These are phyloP conservation scores for Brettanomyces sp. DNA, from an alignment of 805 yeast species.

Conservation along the genomic window DNA sequence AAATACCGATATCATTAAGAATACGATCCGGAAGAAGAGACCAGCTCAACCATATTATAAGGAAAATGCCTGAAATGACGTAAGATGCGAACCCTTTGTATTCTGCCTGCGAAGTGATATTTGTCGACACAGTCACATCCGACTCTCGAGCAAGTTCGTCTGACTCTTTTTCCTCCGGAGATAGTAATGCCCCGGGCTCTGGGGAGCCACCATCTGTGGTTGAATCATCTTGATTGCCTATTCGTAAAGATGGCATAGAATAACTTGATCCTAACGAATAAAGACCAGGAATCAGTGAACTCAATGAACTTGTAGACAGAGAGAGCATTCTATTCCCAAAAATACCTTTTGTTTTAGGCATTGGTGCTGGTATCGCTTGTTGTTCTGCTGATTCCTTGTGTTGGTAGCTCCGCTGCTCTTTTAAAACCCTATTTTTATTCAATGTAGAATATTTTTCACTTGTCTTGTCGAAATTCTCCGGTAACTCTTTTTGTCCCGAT, in stretches of 20 bases:
- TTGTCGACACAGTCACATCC: slow-evolving; percentile 54
- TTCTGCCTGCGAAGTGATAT: slow-evolving; percentile 54
- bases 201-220: slow-evolving; percentile 3
- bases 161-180: slow-evolving; percentile 15
- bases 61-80: slow-evolving; percentile 50
- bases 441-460: too few relatives aligned
- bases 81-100: slow-evolving; percentile 84
- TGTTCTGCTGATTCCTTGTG: too few relatives aligned
- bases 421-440: too few relatives aligned
- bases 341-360: neutral
- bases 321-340: slow-evolving; percentile 13
- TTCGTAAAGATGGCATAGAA: slow-evolving; percentile 12
- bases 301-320: slow-evolving; percentile 23
- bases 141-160: slow-evolving; percentile 57
- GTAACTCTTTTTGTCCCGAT: too few relatives aligned
- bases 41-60: slow-evolving; percentile 61
- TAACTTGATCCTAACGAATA: slow-evolving; percentile 18
- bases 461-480: too few relatives aligned
- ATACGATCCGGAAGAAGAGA: slow-evolving; percentile 56
- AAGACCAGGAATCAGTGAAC: slow-evolving; percentile 22
- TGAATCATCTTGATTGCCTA: slow-evolving; percentile 8
- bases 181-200: too few relatives aligned
- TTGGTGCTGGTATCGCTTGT: too few relatives aligned
- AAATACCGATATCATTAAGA: slow-evolving; percentile 44
- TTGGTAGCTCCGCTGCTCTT: too few relatives aligned